Percentiles rank a stretch among this genome's conserved stretches.
phyloP scores from a whole-genome alignment of 768 basidiomycete genomes.

The Lactarius evosmus region DNA sequence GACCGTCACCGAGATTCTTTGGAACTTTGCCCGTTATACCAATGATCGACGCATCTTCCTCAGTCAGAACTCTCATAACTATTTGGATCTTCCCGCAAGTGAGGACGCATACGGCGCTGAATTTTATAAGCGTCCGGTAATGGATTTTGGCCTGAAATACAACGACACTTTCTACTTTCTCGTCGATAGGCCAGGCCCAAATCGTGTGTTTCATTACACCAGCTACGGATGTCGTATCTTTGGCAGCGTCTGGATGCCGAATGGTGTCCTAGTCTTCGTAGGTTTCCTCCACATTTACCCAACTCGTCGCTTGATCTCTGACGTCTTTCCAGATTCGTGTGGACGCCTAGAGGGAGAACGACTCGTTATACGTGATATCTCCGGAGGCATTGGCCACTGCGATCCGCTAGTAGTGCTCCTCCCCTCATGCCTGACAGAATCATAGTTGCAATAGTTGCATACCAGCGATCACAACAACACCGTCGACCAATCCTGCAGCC shows the following conservation, averaged over 20 bases:
- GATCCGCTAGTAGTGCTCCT: background rate
- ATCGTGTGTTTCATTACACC: background rate
- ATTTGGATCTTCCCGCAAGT: background rate
- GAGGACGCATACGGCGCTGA: background rate
- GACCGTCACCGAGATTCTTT: background rate
- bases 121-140: background rate
- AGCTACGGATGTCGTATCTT: background rate
- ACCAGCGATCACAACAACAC: background rate
- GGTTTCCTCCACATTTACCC: background rate
- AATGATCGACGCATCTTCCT: background rate
- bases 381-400: background rate
- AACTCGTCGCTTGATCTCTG: background rate
- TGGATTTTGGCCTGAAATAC: background rate
- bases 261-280: background rate
- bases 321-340: background rate
- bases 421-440: background rate
- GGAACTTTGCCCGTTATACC: slow-evolving; percentile 2
- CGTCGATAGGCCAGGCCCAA: background rate
- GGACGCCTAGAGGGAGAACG: background rate
- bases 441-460: background rate
- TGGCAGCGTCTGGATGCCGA: background rate
- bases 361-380: background rate
- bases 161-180: slow-evolving; percentile 4
- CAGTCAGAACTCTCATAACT: background rate
- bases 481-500: background rate